These are phyloP conservation scores for Auriscalpium orientale DNA, from an alignment of 768 basidiomycete species.

Conservation along the genomic window DNA sequence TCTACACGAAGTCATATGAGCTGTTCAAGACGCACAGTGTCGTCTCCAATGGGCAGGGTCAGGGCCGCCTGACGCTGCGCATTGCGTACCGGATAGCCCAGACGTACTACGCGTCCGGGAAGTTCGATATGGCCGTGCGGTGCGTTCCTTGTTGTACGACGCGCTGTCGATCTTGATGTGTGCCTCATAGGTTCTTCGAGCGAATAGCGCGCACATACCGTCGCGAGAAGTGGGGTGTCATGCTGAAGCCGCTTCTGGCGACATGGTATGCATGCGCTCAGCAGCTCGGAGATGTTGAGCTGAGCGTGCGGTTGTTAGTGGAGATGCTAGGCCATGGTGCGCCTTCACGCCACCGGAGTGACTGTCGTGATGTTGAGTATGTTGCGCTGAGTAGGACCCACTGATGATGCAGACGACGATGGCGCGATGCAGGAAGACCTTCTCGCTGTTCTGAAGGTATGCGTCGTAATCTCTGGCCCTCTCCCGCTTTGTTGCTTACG, in stretches of 20 bases:
- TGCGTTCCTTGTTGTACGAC: constrained; percentile 26
- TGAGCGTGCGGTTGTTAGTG: constrained; percentile 66
- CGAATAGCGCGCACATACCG: constrained; percentile 85
- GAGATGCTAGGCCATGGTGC: constrained; percentile 81
- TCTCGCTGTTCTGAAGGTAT: constrained; percentile 62
- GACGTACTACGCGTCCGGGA: constrained; percentile 71
- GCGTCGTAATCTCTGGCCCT: constrained; percentile 5
- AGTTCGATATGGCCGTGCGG: constrained; percentile 86
- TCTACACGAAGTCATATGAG: constrained; percentile 93
- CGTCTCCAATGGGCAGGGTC: constrained; percentile 34
- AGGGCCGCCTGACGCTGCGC: constrained; percentile 78
- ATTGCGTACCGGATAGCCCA: constrained; percentile 88
- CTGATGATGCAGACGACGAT: constrained; percentile 37
- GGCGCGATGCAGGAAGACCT: constrained; percentile 60
- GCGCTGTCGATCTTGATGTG: background rate
- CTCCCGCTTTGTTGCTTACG: background rate
- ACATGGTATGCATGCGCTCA: constrained; percentile 83
- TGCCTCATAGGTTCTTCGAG: constrained; percentile 70
- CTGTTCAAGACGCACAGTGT: constrained; percentile 75
- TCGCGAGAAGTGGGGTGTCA: constrained; percentile 70
- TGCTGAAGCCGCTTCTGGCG: constrained; percentile 67
- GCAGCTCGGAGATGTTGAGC: constrained; percentile 67
- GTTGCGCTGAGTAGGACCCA: constrained; percentile 21
- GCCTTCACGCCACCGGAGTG: background rate
- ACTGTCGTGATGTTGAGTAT: background rate